These are phyloP conservation scores for Aspergillus indologenus DNA, from an alignment of 495 filamentous ascomycete genomes.

Conservation along the genomic window DNA sequence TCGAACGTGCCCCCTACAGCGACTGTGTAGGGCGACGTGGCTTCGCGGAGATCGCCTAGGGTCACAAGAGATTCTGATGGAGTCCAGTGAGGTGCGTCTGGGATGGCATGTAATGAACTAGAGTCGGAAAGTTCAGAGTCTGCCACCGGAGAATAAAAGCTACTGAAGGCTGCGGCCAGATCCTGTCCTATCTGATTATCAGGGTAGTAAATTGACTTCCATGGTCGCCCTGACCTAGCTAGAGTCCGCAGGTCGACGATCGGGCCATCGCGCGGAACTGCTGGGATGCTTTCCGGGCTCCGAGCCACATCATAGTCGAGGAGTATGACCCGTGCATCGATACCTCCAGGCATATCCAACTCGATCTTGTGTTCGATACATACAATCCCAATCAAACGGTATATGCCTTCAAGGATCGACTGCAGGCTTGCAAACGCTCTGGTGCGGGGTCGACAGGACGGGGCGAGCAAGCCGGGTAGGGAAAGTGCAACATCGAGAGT, in stretches of 20 bases:
- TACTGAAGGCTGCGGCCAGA: conserved; percentile 32
- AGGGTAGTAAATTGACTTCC: conserved; percentile 68
- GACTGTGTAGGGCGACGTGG: conserved; percentile 52
- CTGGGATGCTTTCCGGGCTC: conserved; percentile 20
- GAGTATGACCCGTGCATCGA: conserved; percentile 75
- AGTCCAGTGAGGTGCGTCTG: conserved; percentile 30
- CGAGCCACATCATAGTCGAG: conserved; percentile 56
- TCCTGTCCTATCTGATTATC: conserved; percentile 55
- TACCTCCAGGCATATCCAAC: conserved; percentile 63
- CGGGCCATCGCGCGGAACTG: conserved; percentile 50
- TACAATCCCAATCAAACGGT: conserved; percentile 69
- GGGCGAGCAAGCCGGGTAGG: conserved; percentile 40
- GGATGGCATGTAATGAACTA: conserved; percentile 27
- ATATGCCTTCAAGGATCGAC: conserved; percentile 68
- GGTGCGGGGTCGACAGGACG: conserved; percentile 45
- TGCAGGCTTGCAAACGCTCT: conserved; percentile 61
- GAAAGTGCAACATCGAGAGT: conserved; percentile 45
- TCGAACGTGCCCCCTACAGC: conserved; percentile 96
- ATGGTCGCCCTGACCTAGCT: conserved; percentile 59
- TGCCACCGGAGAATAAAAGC: conserved; percentile 14
- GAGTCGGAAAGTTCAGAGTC: conserved; percentile 19
- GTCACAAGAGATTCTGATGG: conserved; percentile 21
- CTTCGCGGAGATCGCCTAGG: conserved; percentile 22
- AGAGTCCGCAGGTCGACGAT: conserved; percentile 66
- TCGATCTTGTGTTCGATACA: conserved; percentile 60